phyloP scores from a whole-genome alignment of 2,329 filamentous ascomycete species.

The Phaeoacremonium minimum region DNA sequence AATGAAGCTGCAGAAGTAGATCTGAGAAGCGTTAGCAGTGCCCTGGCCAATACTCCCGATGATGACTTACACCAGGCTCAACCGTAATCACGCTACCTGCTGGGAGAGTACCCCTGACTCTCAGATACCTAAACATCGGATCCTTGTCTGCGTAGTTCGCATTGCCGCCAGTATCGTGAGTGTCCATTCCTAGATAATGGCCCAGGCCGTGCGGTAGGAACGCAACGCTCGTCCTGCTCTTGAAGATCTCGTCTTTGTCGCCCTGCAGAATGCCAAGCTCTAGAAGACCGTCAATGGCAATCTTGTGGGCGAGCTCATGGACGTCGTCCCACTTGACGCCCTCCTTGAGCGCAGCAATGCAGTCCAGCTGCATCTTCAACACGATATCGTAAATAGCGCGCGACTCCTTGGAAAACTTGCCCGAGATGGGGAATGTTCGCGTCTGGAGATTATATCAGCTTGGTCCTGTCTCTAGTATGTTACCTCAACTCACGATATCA shows the following conservation, averaged over 20 bases:
- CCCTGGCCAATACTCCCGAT: not conserved
- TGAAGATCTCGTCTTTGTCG: conserved; percentile 67
- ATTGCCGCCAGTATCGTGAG: conserved; percentile 80
- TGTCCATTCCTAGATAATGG: conserved; percentile 90
- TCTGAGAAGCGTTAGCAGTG: conserved; percentile 31
- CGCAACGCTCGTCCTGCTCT: conserved; percentile 74
- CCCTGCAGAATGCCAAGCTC: conserved; percentile 70
- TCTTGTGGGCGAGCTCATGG: conserved; percentile 72
- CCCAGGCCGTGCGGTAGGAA: conserved; percentile 66
- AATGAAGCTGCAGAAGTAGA: conserved; percentile 90
- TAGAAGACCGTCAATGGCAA: conserved; percentile 77
- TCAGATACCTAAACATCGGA: conserved; percentile 79
- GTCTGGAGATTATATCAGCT: conserved; percentile 67
- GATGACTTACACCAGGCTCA: conserved; percentile 72
- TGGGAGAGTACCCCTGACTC: conserved; percentile 71
- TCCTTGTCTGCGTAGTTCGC: conserved; percentile 76
- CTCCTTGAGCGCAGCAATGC: conserved; percentile 66
- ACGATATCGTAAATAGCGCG: conserved; percentile 79
- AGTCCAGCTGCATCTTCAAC: conserved; percentile 78
- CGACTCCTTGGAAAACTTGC: conserved; percentile 65
- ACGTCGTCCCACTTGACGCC: conserved; percentile 79
- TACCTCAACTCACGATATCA: conserved; percentile 5
- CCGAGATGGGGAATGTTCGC: conserved; percentile 78
- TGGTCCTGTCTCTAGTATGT: not conserved
- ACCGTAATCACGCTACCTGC: conserved; percentile 86